These are phyloP conservation scores for Terfezia claveryi DNA, from an alignment of 495 filamentous ascomycete species.

Conservation along the genomic window DNA sequence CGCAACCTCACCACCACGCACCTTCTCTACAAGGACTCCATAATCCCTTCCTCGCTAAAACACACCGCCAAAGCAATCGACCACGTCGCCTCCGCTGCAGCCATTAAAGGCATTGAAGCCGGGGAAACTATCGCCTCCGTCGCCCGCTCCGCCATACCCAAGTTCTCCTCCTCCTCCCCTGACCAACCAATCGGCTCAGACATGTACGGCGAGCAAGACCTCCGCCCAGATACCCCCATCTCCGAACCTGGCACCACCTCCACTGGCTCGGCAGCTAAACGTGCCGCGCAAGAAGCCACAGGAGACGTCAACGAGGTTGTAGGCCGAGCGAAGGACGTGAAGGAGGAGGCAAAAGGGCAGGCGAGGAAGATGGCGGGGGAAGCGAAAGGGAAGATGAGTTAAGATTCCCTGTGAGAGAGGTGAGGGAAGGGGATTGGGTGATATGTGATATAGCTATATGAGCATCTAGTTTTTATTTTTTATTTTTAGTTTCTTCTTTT, in stretches of 20 bases:
- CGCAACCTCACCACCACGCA: not conserved
- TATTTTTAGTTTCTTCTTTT: too few species aligned
- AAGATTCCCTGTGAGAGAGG: too few species aligned
- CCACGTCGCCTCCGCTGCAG: constrained; percentile 7
- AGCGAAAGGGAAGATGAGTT: too few species aligned
- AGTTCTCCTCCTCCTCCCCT: constrained; percentile 4
- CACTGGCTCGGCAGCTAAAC: too few species aligned
- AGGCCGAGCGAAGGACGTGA: too few species aligned
- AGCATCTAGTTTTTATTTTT: too few species aligned
- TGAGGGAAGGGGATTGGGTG: too few species aligned
- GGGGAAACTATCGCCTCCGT: constrained; percentile 10
- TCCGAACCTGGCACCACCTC: not conserved
- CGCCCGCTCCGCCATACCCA: constrained; percentile 6
- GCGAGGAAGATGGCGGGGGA: too few species aligned
- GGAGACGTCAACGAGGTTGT: too few species aligned
- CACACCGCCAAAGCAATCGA: constrained; percentile 1
- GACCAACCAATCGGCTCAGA: constrained; percentile 7
- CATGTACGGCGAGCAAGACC: constrained; percentile 3
- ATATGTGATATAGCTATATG: too few species aligned
- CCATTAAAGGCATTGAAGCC: constrained; percentile 16
- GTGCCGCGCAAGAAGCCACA: too few species aligned
- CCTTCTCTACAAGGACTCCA: not conserved
- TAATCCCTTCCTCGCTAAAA: not conserved
- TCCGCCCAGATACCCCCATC: constrained; percentile 3
- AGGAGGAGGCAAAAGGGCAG: too few species aligned